Evolutionary conservation across 2,329 filamentous ascomycete species (phyloP).

Genomic region (Sporothrix mexicana): DNA sequence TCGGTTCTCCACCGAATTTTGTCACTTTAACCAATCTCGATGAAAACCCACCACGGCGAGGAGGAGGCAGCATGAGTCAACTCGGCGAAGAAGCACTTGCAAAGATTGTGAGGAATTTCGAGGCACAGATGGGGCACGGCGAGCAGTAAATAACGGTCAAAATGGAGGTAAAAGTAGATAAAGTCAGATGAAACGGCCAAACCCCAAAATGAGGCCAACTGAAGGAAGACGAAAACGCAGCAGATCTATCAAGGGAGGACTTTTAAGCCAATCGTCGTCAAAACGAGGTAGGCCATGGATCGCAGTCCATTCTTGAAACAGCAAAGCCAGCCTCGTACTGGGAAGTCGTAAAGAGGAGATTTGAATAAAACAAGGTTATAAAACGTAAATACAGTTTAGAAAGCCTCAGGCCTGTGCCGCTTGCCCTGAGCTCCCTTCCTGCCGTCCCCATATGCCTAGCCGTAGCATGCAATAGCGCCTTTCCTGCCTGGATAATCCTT

Average conservation of each 20-base stretch:
- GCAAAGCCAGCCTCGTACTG: background rate
- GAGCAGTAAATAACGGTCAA: background rate
- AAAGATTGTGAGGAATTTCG: background rate
- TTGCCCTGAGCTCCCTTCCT: background rate
- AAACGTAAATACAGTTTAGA: too few species aligned
- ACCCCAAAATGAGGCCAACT: background rate
- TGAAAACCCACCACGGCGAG: background rate
- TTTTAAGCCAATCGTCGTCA: too few species aligned
- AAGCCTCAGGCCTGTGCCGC: background rate
- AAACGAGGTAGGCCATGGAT: background rate
- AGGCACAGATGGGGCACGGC: background rate
- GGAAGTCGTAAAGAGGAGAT: too few species aligned
- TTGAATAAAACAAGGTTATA: too few species aligned
- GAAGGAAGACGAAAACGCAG: background rate
- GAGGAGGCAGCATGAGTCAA: background rate
- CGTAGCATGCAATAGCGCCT: background rate
- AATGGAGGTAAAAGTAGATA: background rate
- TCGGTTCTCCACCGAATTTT: background rate
- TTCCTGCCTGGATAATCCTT: conserved; percentile 23
- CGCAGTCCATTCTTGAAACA: conserved; percentile 12
- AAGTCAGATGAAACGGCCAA: background rate
- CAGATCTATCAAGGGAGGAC: too few species aligned
- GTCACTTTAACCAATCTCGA: background rate
- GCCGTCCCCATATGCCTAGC: background rate
- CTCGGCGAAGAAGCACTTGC: background rate